These are phyloP conservation scores for Leishmania martiniquensis DNA, from an alignment of 208 protist genomes.

Conservation along the genomic window DNA sequence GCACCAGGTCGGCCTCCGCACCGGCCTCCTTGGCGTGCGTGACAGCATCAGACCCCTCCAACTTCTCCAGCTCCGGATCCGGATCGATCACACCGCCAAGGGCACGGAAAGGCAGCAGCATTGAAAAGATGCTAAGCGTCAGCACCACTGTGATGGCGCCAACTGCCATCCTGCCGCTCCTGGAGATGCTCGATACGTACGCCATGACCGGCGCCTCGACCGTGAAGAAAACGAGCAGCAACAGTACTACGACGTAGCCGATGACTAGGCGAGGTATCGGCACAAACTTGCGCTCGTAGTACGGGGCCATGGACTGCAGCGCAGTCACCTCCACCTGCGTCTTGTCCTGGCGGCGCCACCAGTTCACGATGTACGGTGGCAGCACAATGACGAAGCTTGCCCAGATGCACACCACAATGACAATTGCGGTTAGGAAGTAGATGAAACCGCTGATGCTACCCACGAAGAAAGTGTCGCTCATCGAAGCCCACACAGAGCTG, in stretches of 20 bases:
- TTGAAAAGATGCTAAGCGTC: conserved; percentile 40
- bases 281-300: conserved; percentile 39
- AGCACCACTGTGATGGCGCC: conserved; percentile 39
- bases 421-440: conserved; percentile 41
- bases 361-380: conserved; percentile 56
- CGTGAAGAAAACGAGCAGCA: conserved; percentile 43
- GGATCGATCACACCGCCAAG: conserved; percentile 52
- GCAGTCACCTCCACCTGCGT: conserved; percentile 30
- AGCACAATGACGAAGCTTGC: conserved; percentile 35
- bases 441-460: conserved; percentile 35
- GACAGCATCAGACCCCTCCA: too few species aligned
- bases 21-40: too few species aligned
- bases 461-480: conserved; percentile 44
- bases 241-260: conserved; percentile 34
- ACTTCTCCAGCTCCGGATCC: conserved; percentile 7
- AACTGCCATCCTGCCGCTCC: conserved; percentile 30
- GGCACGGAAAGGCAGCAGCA: conserved; percentile 41
- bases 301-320: conserved; percentile 21
- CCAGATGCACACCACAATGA: conserved; percentile 26
- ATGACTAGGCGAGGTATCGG: conserved; percentile 30
- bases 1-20: too few species aligned
- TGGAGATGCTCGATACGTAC: conserved; percentile 29
- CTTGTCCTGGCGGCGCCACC: conserved; percentile 38
- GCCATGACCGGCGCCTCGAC: conserved; percentile 38
- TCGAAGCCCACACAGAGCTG: conserved; percentile 35